Base-by-base conservation (phyloP, 2,329 filamentous ascomycete genomes). In the Thielaviopsis ethacetica region DNA sequence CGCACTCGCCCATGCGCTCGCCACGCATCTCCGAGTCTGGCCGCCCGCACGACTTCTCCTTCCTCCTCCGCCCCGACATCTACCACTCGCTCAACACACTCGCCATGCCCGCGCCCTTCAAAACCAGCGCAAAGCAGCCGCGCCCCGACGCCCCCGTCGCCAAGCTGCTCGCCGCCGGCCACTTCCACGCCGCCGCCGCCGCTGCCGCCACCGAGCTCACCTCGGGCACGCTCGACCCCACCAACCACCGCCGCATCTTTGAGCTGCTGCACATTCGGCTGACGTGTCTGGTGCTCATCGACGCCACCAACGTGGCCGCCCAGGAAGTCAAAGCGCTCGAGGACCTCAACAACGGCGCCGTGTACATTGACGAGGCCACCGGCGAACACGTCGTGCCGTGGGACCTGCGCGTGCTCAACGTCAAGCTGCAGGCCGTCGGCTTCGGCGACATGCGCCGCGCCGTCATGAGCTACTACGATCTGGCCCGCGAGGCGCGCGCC, bases 401-500 rank as follows among this genome's bases (percentile, higher is more conserved):
- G 91, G 80, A 85, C 50, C 76, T 98, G 57, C 82, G 93, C 6
- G 79, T 96, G 2, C 76, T 97, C 17, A 84, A 85, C 6, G 86
- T 96, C 9, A 80, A 91, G 1, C 76, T 97, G 21, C 88, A 95
- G 64, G 88, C 88, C 0, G 79, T 95, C 53, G 89, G 88, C 0
- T 94, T 93, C 63, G 85, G 85, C 3, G 93, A 98, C 70, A 81
- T 84, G 55, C 79, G 91, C 4, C 79, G 91, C 62, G 86, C 88
- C 3, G 84, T 98, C 60, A 91, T 93, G 77, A 87, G 86, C 52
- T 88, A 95, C 68, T 95, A 95, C 68, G 90, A 95, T 63, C 77
- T 97, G 1, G 90, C 85, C 0, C 73, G 86, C 9, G 89, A 95
- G 69, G 88, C 88, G 1, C 77, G 90, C 19, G 73, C 75, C 1